phyloP scores from a whole-genome alignment of 768 basidiomycete species.

The Lactarius tabidus region DNA sequence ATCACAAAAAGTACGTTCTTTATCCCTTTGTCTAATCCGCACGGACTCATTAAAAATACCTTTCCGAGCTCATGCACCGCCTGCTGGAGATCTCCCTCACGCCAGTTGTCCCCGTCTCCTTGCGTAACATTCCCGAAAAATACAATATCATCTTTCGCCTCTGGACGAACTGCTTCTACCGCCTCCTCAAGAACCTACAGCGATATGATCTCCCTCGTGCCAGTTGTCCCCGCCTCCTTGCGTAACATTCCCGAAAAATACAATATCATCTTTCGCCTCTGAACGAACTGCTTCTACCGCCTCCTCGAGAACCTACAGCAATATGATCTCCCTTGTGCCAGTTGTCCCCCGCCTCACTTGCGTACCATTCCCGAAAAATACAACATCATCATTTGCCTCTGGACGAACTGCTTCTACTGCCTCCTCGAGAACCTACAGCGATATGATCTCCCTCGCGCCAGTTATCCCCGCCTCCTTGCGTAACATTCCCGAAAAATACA shows the following conservation, averaged over 20 bases:
- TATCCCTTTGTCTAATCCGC: constrained; percentile 11
- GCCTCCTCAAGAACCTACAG: no score
- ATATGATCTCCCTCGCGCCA: constrained; percentile 74
- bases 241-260: constrained; percentile 90
- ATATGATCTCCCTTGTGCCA: constrained; percentile 80
- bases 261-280: constrained; percentile 90
- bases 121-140: constrained; percentile 85
- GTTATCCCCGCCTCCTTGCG: constrained; percentile 84
- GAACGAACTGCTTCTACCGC: constrained; percentile 88
- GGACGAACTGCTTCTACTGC: constrained; percentile 88
- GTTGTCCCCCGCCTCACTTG: constrained; percentile 83
- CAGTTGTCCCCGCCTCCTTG: constrained; percentile 81
- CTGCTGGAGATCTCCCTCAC: constrained; percentile 82
- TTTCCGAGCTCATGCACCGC: constrained; percentile 87
- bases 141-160: constrained; percentile 94
- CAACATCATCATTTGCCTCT: constrained; percentile 90
- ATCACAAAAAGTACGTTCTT: constrained; percentile 78
- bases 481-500: constrained; percentile 89
- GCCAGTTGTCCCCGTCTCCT: constrained; percentile 80
- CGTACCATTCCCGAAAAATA: constrained; percentile 90
- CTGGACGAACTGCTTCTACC: constrained; percentile 94
- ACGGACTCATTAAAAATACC: constrained; percentile 26
- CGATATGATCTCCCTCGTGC: constrained; percentile 79
- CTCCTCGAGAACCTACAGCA: constrained; percentile 87
- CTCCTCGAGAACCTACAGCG: constrained; percentile 88